phyloP scores from a whole-genome alignment of 345 rosid species.

The Citrus trifoliata region DNA sequence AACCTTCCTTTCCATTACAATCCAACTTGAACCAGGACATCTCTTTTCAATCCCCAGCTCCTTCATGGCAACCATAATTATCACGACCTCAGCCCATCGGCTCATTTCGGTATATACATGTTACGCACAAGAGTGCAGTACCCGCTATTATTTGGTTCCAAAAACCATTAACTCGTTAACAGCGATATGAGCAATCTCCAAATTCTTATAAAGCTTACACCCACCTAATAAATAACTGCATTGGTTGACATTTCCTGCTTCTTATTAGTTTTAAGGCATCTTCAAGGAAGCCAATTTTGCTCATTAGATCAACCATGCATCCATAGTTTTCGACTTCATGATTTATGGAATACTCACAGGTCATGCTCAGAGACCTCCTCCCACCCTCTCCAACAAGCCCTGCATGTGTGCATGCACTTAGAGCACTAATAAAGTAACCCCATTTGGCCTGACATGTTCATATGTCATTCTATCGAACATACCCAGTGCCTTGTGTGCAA shows the following conservation, averaged over 20 bases:
- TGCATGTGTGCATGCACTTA: constrained; percentile 75
- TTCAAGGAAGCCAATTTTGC: constrained; percentile 68
- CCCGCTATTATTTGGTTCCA: constrained; percentile 70
- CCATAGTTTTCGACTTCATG: constrained; percentile 64
- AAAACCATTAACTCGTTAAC: constrained; percentile 42
- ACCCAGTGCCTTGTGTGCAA: constrained; percentile 49
- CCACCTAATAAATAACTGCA: constrained; percentile 64
- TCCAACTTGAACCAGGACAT: constrained; percentile 71
- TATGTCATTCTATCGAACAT: constrained; percentile 63
- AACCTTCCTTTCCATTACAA: constrained; percentile 44
- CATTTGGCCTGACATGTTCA: constrained; percentile 52
- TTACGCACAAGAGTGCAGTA: constrained; percentile 49
- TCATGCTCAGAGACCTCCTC: constrained; percentile 50
- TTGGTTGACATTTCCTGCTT: constrained; percentile 51
- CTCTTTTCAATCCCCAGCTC: constrained; percentile 49
- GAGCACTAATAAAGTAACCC: constrained; percentile 62
- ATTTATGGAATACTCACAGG: constrained; percentile 35
- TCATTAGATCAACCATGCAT: constrained; percentile 68
- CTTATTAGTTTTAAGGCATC: constrained; percentile 58
- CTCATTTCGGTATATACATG: constrained; percentile 65
- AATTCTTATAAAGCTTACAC: constrained; percentile 60
- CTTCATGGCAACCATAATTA: constrained; percentile 54
- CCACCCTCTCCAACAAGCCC: constrained; percentile 77
- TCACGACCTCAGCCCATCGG: constrained; percentile 65
- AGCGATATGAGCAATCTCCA: constrained; percentile 57